Conservation (phyloP, 176 grass and related monocot species). For the Oryza glumipatula region DNA sequence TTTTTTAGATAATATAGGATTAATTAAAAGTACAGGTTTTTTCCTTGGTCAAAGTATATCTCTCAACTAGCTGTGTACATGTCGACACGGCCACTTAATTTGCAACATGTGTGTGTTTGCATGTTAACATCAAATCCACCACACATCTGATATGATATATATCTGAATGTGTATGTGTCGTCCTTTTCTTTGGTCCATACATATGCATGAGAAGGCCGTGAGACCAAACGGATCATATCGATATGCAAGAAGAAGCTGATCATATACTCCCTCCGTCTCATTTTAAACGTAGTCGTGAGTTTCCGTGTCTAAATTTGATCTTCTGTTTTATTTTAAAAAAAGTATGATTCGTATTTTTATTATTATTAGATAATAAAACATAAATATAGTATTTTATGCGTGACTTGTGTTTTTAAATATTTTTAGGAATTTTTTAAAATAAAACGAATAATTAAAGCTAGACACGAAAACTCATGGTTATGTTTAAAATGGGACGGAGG, state of each 20-base stretch:
- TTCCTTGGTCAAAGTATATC: neutral
- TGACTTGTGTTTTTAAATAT: no score
- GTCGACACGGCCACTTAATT: constrained; percentile 4
- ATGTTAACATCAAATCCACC: constrained; percentile 27
- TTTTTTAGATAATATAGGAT: neutral
- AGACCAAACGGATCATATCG: neutral
- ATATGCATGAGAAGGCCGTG: constrained; percentile 1
- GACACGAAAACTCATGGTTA: no score
- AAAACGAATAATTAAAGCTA: no score
- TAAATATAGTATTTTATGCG: no score
- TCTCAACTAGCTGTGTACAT: neutral
- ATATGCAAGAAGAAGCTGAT: neutral
- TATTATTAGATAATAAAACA: no score
- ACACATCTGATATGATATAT: neutral
- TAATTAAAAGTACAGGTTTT: neutral
- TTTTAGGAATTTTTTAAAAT: no score
- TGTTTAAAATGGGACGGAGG: no score
- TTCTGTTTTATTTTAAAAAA: no score
- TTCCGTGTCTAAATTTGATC: no score
- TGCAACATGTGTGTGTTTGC: neutral
- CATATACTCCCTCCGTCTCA: no score
- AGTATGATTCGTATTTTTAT: no score
- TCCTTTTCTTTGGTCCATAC: constrained; percentile 39
- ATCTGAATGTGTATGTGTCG: neutral
- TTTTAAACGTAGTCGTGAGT: no score